Evolutionary conservation across 352 stramenopile genomes (phyloP).

Genomic region (Discostella stelligera): DNA sequence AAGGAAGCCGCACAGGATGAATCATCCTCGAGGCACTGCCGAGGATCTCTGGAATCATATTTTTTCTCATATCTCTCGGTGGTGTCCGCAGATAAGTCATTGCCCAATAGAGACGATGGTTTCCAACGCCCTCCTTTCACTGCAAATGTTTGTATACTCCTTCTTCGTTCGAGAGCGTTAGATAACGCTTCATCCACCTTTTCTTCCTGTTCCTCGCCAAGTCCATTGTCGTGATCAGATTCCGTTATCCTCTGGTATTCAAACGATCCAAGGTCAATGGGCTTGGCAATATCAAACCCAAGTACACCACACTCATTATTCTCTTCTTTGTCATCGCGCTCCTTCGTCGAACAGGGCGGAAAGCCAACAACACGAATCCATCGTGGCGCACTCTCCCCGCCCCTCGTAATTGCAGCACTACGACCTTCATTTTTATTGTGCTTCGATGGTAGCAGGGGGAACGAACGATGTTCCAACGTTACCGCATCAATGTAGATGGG

Average conservation of each 20-base stretch:
- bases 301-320: constrained; percentile 29
- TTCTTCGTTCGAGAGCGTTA: constrained; percentile 20
- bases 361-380: constrained; percentile 62
- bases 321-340: constrained; percentile 1
- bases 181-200: background rate
- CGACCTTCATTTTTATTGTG: background rate
- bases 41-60: constrained; percentile 10
- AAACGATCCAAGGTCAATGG: constrained; percentile 56
- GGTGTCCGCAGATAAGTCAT: background rate
- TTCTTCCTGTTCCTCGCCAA: constrained; percentile 11
- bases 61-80: background rate
- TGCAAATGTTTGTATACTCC: constrained; percentile 65
- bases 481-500: constrained; percentile 43
- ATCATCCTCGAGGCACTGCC: background rate
- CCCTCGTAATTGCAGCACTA: background rate
- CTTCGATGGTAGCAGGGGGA: constrained; percentile 14
- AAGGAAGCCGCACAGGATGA: background rate
- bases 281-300: constrained; percentile 59
- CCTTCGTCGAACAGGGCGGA: constrained; percentile 41
- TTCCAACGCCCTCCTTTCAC: constrained; percentile 36
- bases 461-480: constrained; percentile 44
- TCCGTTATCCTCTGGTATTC: constrained; percentile 43
- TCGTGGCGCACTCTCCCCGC: constrained; percentile 57
- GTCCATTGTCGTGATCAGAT: background rate
- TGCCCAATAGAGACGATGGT: background rate